phyloP scores from a whole-genome alignment of 2,329 filamentous ascomycete species.

The Botryotinia calthae region DNA sequence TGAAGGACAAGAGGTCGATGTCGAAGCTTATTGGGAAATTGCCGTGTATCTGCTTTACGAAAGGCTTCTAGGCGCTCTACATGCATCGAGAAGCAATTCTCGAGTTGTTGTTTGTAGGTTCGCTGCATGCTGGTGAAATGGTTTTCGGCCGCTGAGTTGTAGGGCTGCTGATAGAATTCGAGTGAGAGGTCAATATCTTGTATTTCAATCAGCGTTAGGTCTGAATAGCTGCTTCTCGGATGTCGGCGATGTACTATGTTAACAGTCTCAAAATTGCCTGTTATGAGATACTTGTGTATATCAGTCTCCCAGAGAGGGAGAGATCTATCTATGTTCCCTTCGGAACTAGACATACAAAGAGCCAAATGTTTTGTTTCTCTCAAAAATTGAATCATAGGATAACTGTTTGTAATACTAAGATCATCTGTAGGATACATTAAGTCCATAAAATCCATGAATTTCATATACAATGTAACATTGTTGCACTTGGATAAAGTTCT shows the following conservation, averaged over 20 bases:
- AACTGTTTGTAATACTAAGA: no score
- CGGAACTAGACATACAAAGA: not conserved
- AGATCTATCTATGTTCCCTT: accelerated
- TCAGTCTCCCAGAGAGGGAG: not conserved
- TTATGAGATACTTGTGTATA: not conserved
- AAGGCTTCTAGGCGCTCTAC: not conserved
- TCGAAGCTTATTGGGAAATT: no score
- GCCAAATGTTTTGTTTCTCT: not conserved
- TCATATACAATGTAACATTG: no score
- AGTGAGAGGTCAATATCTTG: not conserved
- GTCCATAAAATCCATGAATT: no score
- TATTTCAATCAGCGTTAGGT: not conserved
- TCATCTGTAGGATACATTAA: no score
- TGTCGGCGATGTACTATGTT: not conserved
- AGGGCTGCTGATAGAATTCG: not conserved
- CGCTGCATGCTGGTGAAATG: accelerated
- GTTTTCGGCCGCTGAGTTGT: not conserved
- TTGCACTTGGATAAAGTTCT: no score
- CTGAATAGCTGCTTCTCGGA: not conserved
- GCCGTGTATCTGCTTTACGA: not conserved
- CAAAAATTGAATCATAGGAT: not conserved
- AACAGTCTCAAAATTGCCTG: not conserved
- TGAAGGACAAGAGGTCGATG: not conserved
- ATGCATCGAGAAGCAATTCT: not conserved
- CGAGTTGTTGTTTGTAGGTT: not conserved